Conservation (phyloP, 805 yeast species). For the Ogataea pini region DNA sequence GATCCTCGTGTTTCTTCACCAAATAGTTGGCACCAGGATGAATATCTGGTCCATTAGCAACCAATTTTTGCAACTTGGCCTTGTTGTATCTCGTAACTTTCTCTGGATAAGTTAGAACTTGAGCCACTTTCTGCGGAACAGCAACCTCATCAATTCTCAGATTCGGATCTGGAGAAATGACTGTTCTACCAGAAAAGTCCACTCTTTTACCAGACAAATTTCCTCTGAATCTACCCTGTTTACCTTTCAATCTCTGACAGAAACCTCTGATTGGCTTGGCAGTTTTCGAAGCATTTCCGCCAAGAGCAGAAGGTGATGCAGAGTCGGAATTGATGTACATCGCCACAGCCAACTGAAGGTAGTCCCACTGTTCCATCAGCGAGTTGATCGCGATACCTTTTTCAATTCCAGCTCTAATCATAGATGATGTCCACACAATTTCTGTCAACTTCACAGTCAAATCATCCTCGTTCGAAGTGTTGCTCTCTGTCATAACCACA, state of each 20-base stretch:
- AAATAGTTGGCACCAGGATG: conserved; percentile 98
- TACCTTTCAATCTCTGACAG: conserved; percentile 96
- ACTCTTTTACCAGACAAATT: conserved; percentile 98
- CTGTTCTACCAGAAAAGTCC: conserved; percentile 97
- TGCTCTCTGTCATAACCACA: conserved; percentile 84
- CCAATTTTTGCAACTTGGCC: conserved; percentile 69
- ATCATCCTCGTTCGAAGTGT: conserved; percentile 95
- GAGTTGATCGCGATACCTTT: conserved; percentile 92
- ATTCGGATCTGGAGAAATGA: conserved; percentile 98
- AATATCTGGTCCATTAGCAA: conserved; percentile 79
- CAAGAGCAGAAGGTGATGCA: conserved; percentile 75
- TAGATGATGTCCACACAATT: conserved; percentile 94
- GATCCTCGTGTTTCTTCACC: conserved; percentile 76
- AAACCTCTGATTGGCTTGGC: conserved; percentile 89
- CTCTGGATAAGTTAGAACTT: conserved; percentile 94
- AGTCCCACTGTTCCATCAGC: conserved; percentile 99
- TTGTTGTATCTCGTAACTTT: conserved; percentile 86
- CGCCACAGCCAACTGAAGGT: conserved; percentile 90
- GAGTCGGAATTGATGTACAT: conserved; percentile 97
- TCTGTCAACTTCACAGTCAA: conserved; percentile 93
- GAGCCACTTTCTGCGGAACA: conserved; percentile 96
- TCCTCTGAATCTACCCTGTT: conserved; percentile 98
- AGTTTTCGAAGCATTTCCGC: conserved; percentile 59
- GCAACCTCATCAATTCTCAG: conserved; percentile 95
- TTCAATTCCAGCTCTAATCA: conserved; percentile 91